These are phyloP conservation scores for Podosphaera xanthii DNA, from an alignment of 2,329 filamentous ascomycete genomes.

Conservation along the genomic window DNA sequence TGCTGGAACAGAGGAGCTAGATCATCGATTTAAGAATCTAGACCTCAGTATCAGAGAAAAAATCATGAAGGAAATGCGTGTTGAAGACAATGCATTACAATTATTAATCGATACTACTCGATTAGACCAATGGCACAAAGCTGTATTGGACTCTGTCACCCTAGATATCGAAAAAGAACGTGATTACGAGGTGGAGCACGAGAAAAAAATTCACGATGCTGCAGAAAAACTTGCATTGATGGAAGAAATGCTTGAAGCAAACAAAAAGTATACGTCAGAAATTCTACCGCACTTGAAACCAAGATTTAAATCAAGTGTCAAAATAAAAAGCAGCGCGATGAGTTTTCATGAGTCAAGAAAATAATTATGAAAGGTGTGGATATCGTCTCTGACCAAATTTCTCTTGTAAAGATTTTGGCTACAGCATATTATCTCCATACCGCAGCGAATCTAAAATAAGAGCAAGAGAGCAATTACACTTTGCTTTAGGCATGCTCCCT, in stretches of 20 bases:
- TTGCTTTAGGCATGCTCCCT: no score
- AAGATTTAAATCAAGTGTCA: constrained; percentile 7
- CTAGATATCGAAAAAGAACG: constrained; percentile 17
- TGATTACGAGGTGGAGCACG: constrained; percentile 11
- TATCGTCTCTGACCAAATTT: no score
- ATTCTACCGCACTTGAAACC: constrained; percentile 9
- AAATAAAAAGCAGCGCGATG: constrained; percentile 3
- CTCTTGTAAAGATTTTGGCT: no score
- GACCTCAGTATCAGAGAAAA: constrained; percentile 41
- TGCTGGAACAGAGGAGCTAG: constrained; percentile 36
- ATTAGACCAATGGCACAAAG: constrained; percentile 44
- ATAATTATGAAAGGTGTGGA: not conserved
- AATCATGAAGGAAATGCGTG: constrained; percentile 46
- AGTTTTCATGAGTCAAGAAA: not conserved
- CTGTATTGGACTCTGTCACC: constrained; percentile 19
- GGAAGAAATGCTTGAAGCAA: constrained; percentile 11
- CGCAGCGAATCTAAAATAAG: no score
- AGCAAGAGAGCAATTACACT: no score
- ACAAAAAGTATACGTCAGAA: constrained; percentile 12
- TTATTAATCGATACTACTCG: constrained; percentile 43
- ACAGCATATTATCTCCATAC: no score
- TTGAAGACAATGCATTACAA: constrained; percentile 45
- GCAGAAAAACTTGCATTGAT: constrained; percentile 9
- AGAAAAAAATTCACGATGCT: constrained; percentile 7
- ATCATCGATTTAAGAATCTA: constrained; percentile 33